phyloP scores from a whole-genome alignment of 768 basidiomycete genomes.

The Auricularia sp. region DNA sequence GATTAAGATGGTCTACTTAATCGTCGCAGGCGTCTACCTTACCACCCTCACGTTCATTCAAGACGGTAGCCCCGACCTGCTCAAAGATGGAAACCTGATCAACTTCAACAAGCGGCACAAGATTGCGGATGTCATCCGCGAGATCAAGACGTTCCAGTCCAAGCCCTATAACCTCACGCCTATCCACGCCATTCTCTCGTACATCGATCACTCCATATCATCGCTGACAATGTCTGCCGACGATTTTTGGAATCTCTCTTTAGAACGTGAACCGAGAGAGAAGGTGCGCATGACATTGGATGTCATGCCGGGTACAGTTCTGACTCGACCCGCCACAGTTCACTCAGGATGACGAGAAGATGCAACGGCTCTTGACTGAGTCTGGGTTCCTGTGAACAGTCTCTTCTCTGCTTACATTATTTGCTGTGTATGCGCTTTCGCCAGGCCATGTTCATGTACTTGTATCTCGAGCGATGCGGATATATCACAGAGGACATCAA shows the following conservation, averaged over 20 bases:
- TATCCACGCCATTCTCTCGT: conserved; percentile 56
- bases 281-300: background rate
- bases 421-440: background rate
- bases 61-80: conserved; percentile 84
- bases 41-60: conserved; percentile 97
- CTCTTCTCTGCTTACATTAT: background rate
- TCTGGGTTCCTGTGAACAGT: conserved; percentile 64
- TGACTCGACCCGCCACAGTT: background rate
- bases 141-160: conserved; percentile 94
- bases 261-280: conserved; percentile 87
- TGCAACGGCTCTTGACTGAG: conserved; percentile 81
- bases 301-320: background rate
- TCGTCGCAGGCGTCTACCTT: conserved; percentile 76
- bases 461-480: background rate
- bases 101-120: conserved; percentile 95
- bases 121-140: conserved; percentile 91
- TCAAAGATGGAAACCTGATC: conserved; percentile 53
- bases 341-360: conserved; percentile 83
- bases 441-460: background rate
- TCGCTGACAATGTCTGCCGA: conserved; percentile 51
- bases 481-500: background rate
- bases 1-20: background rate
- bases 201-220: conserved; percentile 69
- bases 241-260: conserved; percentile 65
- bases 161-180: conserved; percentile 77